Percentiles rank a stretch among this genome's conserved stretches.
Conservation (phyloP, 2,329 filamentous ascomycete species). For the Magnaporthiopsis rhizophila region DNA sequence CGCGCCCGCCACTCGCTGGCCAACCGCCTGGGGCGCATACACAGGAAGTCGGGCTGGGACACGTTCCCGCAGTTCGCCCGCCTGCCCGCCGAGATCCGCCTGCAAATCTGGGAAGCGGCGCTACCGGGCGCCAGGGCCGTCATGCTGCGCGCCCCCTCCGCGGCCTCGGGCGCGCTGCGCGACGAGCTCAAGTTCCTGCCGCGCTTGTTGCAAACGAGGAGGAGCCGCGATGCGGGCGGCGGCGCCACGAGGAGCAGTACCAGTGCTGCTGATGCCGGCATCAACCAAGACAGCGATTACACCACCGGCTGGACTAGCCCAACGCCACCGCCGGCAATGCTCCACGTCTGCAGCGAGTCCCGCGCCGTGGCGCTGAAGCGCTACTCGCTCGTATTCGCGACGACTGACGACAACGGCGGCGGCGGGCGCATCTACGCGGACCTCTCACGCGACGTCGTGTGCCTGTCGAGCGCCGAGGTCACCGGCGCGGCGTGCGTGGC, state of each 20-base stretch:
- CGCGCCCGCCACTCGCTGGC: background rate
- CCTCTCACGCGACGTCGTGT: constrained; percentile 6
- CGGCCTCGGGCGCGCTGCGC: background rate
- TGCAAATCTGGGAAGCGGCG: constrained; percentile 15
- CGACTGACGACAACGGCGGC: background rate
- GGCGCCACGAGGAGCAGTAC: no score
- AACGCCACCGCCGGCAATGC: constrained; percentile 6
- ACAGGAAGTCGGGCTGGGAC: background rate
- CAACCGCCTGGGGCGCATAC: background rate
- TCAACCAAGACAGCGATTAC: background rate
- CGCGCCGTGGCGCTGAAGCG: constrained; percentile 7
- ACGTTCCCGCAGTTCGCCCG: constrained; percentile 13
- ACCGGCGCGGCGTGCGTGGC: background rate
- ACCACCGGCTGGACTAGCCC: constrained; percentile 4
- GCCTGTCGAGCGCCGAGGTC: constrained; percentile 5
- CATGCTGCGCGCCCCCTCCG: constrained; percentile 6
- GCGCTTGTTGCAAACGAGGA: background rate
- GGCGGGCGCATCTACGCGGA: constrained; percentile 7
- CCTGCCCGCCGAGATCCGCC: constrained; percentile 17
- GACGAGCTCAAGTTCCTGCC: background rate
- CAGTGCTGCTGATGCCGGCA: background rate
- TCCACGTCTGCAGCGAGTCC: constrained; percentile 8
- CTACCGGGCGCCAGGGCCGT: constrained; percentile 7
- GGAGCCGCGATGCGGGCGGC: background rate
- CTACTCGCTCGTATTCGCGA: constrained; percentile 6